These are phyloP conservation scores for Nigrospora sphaerica DNA, from an alignment of 2,329 filamentous ascomycete genomes.

Conservation along the genomic window DNA sequence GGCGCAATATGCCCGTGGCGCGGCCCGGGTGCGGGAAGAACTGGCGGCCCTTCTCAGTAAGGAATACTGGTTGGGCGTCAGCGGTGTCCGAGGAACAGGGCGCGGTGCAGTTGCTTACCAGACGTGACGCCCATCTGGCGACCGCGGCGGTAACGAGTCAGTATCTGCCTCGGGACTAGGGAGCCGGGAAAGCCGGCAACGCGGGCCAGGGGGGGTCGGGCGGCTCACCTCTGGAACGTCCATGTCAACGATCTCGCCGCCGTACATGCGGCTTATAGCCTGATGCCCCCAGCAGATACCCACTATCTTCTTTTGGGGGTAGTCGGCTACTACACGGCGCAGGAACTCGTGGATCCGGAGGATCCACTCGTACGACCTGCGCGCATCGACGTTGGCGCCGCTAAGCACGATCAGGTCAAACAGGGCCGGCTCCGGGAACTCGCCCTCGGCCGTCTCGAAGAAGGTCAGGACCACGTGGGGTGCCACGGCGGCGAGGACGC, in stretches of 20 bases:
- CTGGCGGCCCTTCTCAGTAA: conserved; percentile 27
- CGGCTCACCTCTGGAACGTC: conserved; percentile 26
- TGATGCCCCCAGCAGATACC: conserved; percentile 43
- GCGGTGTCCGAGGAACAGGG: background rate
- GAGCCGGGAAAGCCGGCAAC: background rate
- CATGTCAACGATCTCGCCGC: conserved; percentile 28
- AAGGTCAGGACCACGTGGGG: conserved; percentile 22
- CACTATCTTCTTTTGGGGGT: conserved; percentile 24
- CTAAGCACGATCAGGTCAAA: conserved; percentile 36
- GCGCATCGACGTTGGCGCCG: conserved; percentile 34
- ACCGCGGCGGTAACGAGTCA: too few relatives aligned
- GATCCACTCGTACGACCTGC: conserved; percentile 31
- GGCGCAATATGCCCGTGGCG: conserved; percentile 12
- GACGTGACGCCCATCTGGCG: conserved; percentile 4
- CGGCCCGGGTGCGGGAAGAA: conserved; percentile 25
- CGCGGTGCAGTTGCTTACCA: background rate
- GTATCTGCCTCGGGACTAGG: too few relatives aligned
- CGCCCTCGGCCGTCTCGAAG: conserved; percentile 26
- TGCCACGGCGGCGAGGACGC: conserved; percentile 22
- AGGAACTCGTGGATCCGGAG: conserved; percentile 31
- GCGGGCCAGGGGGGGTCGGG: too few relatives aligned
- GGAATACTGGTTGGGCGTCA: conserved; percentile 11
- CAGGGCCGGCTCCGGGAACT: conserved; percentile 26
- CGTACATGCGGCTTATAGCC: conserved; percentile 30
- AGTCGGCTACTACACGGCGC: conserved; percentile 20